Evolutionary conservation across 208 protist genomes (phyloP), one percentile per base, ranked within the genome.

Genomic region (Crithidia acanthocephali): DNA sequence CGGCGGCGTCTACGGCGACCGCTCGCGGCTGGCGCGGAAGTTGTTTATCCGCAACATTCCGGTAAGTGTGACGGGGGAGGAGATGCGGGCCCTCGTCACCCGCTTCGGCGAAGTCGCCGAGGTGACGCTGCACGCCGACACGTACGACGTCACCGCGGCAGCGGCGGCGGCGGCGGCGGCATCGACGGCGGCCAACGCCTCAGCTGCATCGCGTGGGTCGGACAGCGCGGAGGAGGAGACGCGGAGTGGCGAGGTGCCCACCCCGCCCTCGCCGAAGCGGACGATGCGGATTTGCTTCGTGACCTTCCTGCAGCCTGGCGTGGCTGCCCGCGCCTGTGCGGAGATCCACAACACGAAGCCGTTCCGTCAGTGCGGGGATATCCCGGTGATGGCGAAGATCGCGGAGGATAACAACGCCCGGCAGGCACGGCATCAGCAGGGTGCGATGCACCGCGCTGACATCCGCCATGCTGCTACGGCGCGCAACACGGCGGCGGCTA

Each of bases 1-100:
- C 60, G 72, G 73, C 47, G 71, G 81, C 28, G 77, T 88, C 6
- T 80, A 90, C 44, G 83, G 87, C 22, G 79, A 92, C 53, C 83
- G 79, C 32, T 77, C 81, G 16, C 69, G 57, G 35, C 48, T 76
- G 52, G 87, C 82, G 10, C 73, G 73, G n/a, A 95, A 95, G 68
- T 61, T 95, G 5, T 95, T 95, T 59, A 69, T 95, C 9, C 85
- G 90, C 35, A 95, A 95, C 58, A 83, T 95, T 23, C 90, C 90
- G 10, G 44, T 73, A 13, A 71, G 80, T 22, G 74, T 95, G 1
- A 82, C 69, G 5, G 45, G 63, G 1, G 68, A 40, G 10, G 73
- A 78, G 23, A 67, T 95, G 66, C 53, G 51, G 18, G 30, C 33
- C 4, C 59, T 90, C 32, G 80, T 90, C 30, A 61, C 35, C 8